These are phyloP conservation scores for Massariosphaeria phaeospora DNA, from an alignment of 495 filamentous ascomycete genomes.

Conservation along the genomic window DNA sequence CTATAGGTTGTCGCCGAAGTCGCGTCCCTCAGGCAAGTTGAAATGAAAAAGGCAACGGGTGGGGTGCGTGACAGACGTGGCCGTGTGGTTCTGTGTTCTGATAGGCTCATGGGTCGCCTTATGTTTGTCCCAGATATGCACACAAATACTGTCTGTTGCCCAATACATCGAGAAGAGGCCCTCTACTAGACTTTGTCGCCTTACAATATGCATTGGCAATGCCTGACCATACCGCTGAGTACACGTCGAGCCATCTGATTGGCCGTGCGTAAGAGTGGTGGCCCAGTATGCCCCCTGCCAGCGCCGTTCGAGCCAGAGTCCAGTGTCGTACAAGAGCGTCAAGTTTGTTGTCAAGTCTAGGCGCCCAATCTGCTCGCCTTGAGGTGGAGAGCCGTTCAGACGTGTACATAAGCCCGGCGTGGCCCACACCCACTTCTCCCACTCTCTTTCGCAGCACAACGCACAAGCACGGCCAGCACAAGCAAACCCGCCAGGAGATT, in stretches of 20 bases:
- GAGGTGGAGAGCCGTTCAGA: conserved; percentile 6
- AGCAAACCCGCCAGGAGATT: background rate
- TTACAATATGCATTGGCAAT: conserved; percentile 2
- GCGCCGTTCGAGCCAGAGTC: conserved; percentile 7
- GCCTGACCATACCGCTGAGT: conserved; percentile 2
- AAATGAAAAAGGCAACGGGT: conserved; percentile 24
- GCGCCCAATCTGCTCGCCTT: conserved; percentile 27
- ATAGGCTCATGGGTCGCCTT: conserved; percentile 21
- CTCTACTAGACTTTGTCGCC: background rate
- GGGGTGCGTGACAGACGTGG: background rate
- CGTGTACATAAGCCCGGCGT: conserved; percentile 16
- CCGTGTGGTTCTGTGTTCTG: conserved; percentile 18
- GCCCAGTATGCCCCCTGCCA: conserved; percentile 18
- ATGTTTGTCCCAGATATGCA: conserved; percentile 25
- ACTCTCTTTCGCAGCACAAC: background rate
- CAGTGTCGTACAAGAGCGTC: conserved; percentile 28
- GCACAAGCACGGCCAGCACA: background rate
- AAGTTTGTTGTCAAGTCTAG: conserved; percentile 12
- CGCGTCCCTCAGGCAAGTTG: conserved; percentile 7
- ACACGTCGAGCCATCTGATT: conserved; percentile 8
- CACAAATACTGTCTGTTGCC: conserved; percentile 11
- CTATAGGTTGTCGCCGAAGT: conserved; percentile 9
- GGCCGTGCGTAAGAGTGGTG: conserved; percentile 3
- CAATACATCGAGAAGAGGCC: conserved; percentile 11
- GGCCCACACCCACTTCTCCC: conserved; percentile 17